Base-by-base conservation (phyloP, 805 yeast genomes). In the Hanseniaspora pseudoguilliermondii region DNA sequence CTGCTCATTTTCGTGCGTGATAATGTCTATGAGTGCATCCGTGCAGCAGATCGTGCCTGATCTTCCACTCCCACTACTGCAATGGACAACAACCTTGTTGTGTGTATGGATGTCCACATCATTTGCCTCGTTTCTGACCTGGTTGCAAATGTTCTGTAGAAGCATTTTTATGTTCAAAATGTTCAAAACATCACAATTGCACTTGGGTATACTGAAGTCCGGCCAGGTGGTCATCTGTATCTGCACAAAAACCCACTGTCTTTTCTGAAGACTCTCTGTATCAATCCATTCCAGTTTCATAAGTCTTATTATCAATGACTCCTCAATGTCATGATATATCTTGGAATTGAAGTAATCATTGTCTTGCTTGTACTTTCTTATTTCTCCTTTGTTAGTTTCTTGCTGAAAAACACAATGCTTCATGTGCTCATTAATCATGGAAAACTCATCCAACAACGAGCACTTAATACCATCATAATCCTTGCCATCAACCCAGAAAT, bases 21-120 rank as follows among this genome's bases (percentile, higher is more conserved):
- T 52, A 44, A 60, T 18, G 10, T 38, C 36, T n/a, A 52, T 44
- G 23, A 52, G 16, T 5, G 83, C 74, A 63, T 86, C 95, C 23
- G 84, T 70, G 1, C 88, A 79, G 59, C 89, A 80, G 64, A 83
- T 84, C 1, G 96, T 86, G 2, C 98, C 98, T 0, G 97, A 88
- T 57, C 98, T 74, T 20, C 98, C 98, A 65, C 95, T 89, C 0
- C 98, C 98, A 1, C 97, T 97, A 7, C 96, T 87, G 65, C 98
- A 91, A 69, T 91, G 97, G 27, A 85, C 86, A 47, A 88, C 65
- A 6, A 82, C 75, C 1, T 71, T 65, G n/a, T 47, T 62, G 8
- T 61, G 57, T 8, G 59, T 44, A 29, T 32, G 15, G 5, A 32
- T 44, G 56, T 58, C n/a, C 58, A 51, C 15, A 60, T 35, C 23